A percentile compares a stretch with the other conserved stretches of the same genome.
Evolutionary conservation across 1,284 basidiomycete genomes (phyloP).

Genomic region (Moesziomyces sp.): DNA sequence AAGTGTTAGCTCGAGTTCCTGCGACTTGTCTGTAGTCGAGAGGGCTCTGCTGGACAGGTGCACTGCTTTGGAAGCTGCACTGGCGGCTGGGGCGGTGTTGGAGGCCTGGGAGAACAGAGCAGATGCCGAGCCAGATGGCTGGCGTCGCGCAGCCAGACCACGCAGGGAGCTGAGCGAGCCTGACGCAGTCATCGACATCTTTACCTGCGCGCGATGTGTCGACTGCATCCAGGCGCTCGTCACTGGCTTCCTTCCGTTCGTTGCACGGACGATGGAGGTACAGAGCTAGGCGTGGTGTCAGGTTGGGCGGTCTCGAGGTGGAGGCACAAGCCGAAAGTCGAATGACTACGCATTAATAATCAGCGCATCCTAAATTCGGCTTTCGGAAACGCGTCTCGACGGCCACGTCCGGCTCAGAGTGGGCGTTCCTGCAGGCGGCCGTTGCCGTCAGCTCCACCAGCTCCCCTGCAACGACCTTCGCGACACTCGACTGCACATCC

Average conservation of each 20-base stretch:
- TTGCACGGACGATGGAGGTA: no score
- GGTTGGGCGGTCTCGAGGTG: constrained; percentile 3
- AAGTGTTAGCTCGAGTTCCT: constrained; percentile 54
- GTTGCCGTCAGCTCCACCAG: constrained; percentile 8
- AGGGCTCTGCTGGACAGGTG: not conserved
- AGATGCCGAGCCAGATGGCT: not conserved
- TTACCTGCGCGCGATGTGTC: not conserved
- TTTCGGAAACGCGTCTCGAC: constrained; percentile 21
- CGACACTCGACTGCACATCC: not conserved
- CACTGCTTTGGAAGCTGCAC: not conserved
- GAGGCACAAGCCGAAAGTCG: not conserved
- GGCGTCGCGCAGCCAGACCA: not conserved
- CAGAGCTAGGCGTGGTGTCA: not conserved
- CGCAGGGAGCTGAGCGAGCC: not conserved
- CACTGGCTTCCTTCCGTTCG: no score
- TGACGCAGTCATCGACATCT: not conserved
- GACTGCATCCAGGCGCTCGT: no score
- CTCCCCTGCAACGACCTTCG: not conserved
- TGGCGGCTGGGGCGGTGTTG: not conserved
- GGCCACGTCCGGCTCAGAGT: constrained; percentile 1
- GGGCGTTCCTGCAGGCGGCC: constrained; percentile 17
- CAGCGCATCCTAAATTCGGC: not conserved
- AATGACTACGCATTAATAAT: constrained; percentile 10
- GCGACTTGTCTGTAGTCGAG: not conserved
- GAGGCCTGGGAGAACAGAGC: no score